phyloP scores from a whole-genome alignment of 352 stramenopile species.

The Phytophthora capsici region DNA sequence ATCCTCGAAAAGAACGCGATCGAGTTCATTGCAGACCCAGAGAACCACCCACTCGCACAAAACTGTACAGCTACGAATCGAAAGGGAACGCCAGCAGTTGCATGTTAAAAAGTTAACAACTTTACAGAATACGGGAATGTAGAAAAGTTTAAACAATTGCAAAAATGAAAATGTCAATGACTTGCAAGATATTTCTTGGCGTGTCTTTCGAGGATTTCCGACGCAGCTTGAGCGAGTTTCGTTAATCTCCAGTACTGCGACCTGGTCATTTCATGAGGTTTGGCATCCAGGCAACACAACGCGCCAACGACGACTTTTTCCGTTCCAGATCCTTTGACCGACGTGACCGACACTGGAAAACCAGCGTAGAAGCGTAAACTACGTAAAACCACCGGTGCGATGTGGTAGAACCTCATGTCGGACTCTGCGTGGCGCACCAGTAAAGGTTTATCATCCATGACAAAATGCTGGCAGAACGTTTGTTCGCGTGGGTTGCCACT shows the following conservation, averaged over 20 bases:
- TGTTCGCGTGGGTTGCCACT: constrained; percentile 39
- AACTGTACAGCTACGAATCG: no score
- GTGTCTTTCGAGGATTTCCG: constrained; percentile 30
- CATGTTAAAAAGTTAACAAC: no score
- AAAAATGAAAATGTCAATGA: no score
- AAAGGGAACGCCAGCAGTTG: no score
- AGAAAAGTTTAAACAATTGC: no score
- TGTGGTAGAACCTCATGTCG: constrained; percentile 48
- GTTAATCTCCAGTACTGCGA: constrained; percentile 47
- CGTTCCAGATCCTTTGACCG: neutral
- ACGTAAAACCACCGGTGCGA: constrained; percentile 28
- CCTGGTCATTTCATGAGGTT: constrained; percentile 37
- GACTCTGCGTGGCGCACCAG: constrained; percentile 45
- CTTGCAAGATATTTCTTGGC: no score
- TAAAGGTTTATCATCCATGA: constrained; percentile 48
- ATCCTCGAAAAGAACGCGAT: constrained; percentile 29
- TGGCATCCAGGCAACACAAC: constrained; percentile 42
- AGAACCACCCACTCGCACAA: no score
- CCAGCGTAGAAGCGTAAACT: constrained; percentile 45
- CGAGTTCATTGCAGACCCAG: neutral
- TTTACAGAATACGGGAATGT: no score
- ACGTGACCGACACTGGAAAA: constrained; percentile 34
- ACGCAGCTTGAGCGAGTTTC: constrained; percentile 40
- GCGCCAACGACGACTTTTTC: constrained; percentile 35
- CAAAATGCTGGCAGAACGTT: constrained; percentile 51